phyloP scores from a whole-genome alignment of 73 alveolate species.

The Breviolum minutum region DNA sequence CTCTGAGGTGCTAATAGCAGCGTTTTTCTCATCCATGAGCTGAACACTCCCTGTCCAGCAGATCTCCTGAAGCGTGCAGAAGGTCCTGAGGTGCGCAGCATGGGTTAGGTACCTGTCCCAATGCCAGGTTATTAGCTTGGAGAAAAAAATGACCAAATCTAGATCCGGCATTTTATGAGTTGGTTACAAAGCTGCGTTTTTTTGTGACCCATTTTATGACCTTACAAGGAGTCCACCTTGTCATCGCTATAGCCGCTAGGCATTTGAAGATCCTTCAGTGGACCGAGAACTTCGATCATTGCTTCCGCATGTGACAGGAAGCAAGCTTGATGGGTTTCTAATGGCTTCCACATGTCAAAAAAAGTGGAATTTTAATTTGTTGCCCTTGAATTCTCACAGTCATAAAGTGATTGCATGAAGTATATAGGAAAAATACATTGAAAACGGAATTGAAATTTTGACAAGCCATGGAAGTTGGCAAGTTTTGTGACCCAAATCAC shows the following conservation, averaged over 20 bases:
- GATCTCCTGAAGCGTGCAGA: conserved; percentile 61
- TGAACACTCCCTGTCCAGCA: background rate
- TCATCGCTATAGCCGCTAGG: background rate
- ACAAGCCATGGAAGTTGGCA: background rate
- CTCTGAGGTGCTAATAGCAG: conserved; percentile 78
- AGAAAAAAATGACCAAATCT: background rate
- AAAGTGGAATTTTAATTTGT: too few species aligned
- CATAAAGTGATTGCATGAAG: too few species aligned
- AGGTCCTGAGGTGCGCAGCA: conserved; percentile 49
- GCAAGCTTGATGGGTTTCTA: background rate
- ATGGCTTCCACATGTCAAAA: background rate
- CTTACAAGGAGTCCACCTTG: background rate
- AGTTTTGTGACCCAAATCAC: background rate
- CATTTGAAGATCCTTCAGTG: conserved; percentile 82
- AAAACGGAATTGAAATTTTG: background rate
- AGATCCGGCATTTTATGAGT: too few species aligned
- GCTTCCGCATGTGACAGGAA: conserved; percentile 89
- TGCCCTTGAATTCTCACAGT: too few species aligned
- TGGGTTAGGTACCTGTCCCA: too few species aligned
- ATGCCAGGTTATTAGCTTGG: background rate
- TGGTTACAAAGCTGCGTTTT: background rate
- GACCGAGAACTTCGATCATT: conserved; percentile 62
- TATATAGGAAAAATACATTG: too few species aligned
- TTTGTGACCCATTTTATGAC: background rate
- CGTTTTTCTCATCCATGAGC: conserved; percentile 23